phyloP scores from a whole-genome alignment of 345 rosid genomes.

The Nephelium lappaceum region DNA sequence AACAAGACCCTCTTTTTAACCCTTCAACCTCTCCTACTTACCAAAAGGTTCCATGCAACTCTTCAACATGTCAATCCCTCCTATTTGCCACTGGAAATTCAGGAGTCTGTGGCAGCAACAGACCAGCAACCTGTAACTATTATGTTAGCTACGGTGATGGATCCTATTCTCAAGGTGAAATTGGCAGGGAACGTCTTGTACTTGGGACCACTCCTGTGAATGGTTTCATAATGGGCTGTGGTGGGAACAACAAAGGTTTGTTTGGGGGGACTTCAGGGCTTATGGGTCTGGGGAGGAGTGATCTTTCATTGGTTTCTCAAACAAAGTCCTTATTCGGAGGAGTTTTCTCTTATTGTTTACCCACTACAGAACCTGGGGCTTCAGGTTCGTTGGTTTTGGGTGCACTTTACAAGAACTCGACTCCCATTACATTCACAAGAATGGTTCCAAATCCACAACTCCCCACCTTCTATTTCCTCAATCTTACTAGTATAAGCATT shows the following conservation, averaged over 20 bases:
- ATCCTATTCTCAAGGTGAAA: constrained; percentile 77
- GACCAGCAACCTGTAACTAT: constrained; percentile 56
- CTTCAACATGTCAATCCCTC: constrained; percentile 68
- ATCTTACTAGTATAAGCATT: constrained; percentile 65
- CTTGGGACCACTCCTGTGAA: constrained; percentile 45
- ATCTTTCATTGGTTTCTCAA: constrained; percentile 71
- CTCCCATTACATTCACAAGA: constrained; percentile 64
- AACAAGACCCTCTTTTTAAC: constrained; percentile 69
- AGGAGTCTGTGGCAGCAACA: constrained; percentile 47
- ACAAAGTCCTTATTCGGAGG: constrained; percentile 55
- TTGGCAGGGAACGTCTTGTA: constrained; percentile 55
- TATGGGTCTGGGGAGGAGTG: constrained; percentile 82
- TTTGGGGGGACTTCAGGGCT: constrained; percentile 92
- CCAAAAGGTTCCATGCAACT: constrained; percentile 57
- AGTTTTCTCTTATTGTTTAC: constrained; percentile 87
- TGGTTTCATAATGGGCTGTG: constrained; percentile 77
- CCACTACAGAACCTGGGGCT: constrained; percentile 55
- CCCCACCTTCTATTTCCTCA: constrained; percentile 73
- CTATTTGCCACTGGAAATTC: constrained; percentile 50
- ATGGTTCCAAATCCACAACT: constrained; percentile 63
- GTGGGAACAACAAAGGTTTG: constrained; percentile 71
- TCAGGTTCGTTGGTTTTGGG: constrained; percentile 85
- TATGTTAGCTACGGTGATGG: constrained; percentile 84
- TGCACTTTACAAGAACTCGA: constrained; percentile 59
- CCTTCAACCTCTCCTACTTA: constrained; percentile 69